Evolutionary conservation across 2,329 filamentous ascomycete species (phyloP).

Genomic region (Dactylellina parvicollis): DNA sequence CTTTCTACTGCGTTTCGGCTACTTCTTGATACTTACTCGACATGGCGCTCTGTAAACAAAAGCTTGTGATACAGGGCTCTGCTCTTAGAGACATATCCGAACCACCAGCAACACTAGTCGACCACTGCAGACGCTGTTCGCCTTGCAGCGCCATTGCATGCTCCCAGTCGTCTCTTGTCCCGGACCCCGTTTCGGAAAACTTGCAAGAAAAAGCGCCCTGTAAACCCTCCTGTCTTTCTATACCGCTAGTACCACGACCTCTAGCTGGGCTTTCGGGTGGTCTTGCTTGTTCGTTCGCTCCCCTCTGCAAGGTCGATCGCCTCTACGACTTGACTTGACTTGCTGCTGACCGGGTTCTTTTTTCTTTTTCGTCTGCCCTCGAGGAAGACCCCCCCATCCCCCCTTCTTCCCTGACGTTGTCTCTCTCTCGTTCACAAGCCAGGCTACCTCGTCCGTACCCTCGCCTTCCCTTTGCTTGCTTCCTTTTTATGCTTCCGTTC

Average conservation of each 20-base stretch:
- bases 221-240: conserved; percentile 54
- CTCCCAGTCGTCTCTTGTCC: conserved; percentile 34
- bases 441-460: conserved; percentile 50
- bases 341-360: conserved; percentile 9
- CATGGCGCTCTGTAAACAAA: background rate
- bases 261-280: conserved; percentile 37
- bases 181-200: conserved; percentile 3
- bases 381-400: conserved; percentile 19
- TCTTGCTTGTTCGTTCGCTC: conserved; percentile 52
- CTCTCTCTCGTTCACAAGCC: conserved; percentile 54
- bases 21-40: conserved; percentile 32
- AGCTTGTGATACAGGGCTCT: conserved; percentile 46
- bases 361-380: conserved; percentile 25
- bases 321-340: conserved; percentile 9
- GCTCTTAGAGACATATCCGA: conserved; percentile 20
- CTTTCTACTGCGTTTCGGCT: conserved; percentile 24
- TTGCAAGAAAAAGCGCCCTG: conserved; percentile 36
- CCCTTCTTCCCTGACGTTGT: conserved; percentile 53
- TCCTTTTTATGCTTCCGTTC: conserved; percentile 54
- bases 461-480: conserved; percentile 53
- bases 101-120: no score
- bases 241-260: conserved; percentile 3
- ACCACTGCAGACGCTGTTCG: conserved; percentile 5
- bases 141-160: conserved; percentile 37
- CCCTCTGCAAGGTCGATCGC: conserved; percentile 30